phyloP scores from a whole-genome alignment of 257 asterid species.

The Knoxia roxburghii region DNA sequence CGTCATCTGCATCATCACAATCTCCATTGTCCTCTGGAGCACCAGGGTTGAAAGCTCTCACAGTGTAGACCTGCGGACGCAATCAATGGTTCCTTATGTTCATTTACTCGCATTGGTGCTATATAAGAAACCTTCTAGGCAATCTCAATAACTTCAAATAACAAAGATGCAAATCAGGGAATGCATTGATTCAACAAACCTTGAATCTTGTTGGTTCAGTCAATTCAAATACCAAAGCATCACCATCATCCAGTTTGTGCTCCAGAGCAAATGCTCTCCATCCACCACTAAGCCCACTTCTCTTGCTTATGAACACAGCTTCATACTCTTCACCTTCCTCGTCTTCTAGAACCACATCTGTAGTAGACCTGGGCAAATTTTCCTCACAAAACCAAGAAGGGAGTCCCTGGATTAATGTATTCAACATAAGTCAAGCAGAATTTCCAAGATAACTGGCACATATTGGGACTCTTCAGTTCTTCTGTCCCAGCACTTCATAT shows the following conservation, averaged over 20 bases:
- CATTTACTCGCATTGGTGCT: too few species aligned
- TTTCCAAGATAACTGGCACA: neutral
- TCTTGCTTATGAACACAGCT: slow-evolving; percentile 58
- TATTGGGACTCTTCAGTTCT: neutral
- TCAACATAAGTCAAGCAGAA: neutral
- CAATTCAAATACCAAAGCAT: slow-evolving; percentile 75
- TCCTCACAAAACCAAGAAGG: slow-evolving; percentile 54
- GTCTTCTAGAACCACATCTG: slow-evolving; percentile 48
- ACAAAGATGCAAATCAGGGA: neutral
- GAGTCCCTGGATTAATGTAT: slow-evolving; percentile 58
- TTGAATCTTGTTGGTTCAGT: slow-evolving; percentile 65
- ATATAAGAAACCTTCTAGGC: too few species aligned
- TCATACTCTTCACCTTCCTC: slow-evolving; percentile 57
- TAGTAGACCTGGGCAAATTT: slow-evolving; percentile 58
- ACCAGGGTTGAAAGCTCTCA: slow-evolving; percentile 38
- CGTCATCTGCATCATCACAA: slow-evolving; percentile 29
- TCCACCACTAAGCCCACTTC: slow-evolving; percentile 85
- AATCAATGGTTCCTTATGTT: neutral
- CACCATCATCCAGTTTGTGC: slow-evolving; percentile 87
- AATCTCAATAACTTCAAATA: too few species aligned
- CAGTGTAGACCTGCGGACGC: slow-evolving; percentile 48
- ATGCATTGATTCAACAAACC: slow-evolving; percentile 31
- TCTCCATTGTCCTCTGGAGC: slow-evolving; percentile 15
- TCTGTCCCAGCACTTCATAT: neutral
- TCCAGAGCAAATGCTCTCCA: slow-evolving; percentile 93